Evolutionary conservation across 1,284 basidiomycete species (phyloP).

Genomic region (Pterula multifida): DNA sequence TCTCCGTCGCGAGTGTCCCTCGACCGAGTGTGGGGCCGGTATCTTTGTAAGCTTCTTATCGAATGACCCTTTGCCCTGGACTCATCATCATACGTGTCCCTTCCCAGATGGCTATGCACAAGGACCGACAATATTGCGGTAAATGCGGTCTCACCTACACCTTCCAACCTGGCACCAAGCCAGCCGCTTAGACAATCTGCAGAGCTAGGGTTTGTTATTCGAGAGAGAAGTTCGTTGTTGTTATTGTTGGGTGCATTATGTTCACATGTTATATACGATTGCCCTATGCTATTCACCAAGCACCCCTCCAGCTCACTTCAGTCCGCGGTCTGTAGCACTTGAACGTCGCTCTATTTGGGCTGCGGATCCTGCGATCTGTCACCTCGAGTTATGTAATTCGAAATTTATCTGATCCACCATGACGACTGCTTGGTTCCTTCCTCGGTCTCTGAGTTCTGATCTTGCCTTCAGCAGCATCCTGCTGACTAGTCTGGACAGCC

Average conservation of each 20-base stretch:
- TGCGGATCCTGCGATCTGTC: no score
- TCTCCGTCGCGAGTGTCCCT: constrained; percentile 92
- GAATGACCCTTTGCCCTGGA: not conserved
- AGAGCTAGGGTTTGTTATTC: not conserved
- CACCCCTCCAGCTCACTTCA: no score
- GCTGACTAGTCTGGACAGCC: no score
- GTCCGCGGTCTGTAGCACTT: no score
- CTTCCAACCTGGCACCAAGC: constrained; percentile 72
- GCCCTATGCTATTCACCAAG: not conserved
- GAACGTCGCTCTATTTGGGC: no score
- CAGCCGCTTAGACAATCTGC: constrained; percentile 35
- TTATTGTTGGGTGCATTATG: not conserved
- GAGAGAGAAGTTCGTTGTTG: not conserved
- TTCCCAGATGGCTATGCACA: constrained; percentile 83
- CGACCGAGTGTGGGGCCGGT: constrained; percentile 86
- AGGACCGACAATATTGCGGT: constrained; percentile 92
- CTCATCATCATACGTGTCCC: constrained; percentile 4
- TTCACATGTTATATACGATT: not conserved
- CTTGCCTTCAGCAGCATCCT: no score
- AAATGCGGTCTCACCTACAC: constrained; percentile 90
- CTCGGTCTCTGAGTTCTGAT: no score
- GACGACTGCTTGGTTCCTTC: no score
- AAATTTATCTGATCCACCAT: no score
- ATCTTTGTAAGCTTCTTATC: constrained; percentile 70
- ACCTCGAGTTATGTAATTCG: no score